phyloP scores from a whole-genome alignment of 2,329 filamentous ascomycete species.

The Ophiocordyceps camponoti-floridani region DNA sequence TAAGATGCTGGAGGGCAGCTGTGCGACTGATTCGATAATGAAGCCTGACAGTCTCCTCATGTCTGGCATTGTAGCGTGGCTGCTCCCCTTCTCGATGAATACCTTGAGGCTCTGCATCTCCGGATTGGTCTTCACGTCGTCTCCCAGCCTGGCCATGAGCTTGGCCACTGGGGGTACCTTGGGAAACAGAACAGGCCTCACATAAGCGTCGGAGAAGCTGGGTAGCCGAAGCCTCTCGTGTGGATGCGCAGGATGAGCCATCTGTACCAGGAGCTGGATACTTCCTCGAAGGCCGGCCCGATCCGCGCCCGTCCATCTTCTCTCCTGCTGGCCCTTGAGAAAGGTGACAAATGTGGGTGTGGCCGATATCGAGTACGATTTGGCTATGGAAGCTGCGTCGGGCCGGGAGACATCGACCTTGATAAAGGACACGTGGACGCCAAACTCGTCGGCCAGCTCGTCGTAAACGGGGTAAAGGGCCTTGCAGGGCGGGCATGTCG shows the following conservation, averaged over 20 bases:
- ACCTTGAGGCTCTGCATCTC: constrained; percentile 45
- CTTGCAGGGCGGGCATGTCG: constrained; percentile 74
- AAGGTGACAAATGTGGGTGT: constrained; percentile 88
- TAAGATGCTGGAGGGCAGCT: constrained; percentile 43
- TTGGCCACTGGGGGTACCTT: constrained; percentile 75
- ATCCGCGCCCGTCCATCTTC: constrained; percentile 68
- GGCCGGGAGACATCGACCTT: constrained; percentile 64
- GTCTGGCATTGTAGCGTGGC: constrained; percentile 45
- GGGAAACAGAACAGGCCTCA: constrained; percentile 51
- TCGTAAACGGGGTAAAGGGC: constrained; percentile 68
- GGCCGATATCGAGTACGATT: constrained; percentile 48
- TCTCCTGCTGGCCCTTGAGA: constrained; percentile 54
- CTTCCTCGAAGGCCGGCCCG: constrained; percentile 49
- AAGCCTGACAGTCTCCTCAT: constrained; percentile 46
- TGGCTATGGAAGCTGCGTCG: constrained; percentile 42
- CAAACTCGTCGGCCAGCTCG: constrained; percentile 56
- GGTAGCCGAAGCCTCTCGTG: constrained; percentile 58
- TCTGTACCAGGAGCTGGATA: constrained; percentile 54
- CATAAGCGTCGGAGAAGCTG: constrained; percentile 43
- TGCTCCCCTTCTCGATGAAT: constrained; percentile 50
- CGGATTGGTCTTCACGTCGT: constrained; percentile 30
- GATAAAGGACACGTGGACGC: constrained; percentile 51
- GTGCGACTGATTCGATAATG: constrained; percentile 33
- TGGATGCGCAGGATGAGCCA: constrained; percentile 58
- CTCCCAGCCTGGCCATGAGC: constrained; percentile 60